phyloP scores from a whole-genome alignment of 148 eudicot genomes.

The Arbutus unedo region DNA sequence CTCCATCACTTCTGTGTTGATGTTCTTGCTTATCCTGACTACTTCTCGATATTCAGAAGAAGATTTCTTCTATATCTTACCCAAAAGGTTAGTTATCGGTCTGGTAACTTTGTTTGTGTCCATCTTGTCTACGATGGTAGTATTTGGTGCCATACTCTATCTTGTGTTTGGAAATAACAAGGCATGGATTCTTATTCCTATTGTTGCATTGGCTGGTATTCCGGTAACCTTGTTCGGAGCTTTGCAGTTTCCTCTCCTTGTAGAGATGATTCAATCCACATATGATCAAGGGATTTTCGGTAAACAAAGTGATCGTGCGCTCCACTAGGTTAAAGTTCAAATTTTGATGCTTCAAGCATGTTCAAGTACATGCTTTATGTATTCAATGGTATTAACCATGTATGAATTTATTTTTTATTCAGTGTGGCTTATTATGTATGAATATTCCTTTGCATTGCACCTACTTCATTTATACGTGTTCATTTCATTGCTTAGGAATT shows the following conservation, averaged over 20 bases:
- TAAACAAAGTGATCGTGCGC: background rate
- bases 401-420: background rate
- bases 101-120: background rate
- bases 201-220: background rate
- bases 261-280: background rate
- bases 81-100: background rate
- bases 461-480: background rate
- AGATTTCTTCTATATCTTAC: background rate
- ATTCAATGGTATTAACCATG: background rate
- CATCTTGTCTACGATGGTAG: background rate
- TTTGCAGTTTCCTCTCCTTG: background rate
- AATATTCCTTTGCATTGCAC: background rate
- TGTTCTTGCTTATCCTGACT: background rate
- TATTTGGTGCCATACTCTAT: background rate
- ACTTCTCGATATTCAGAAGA: background rate
- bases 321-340: background rate
- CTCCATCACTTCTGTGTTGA: background rate
- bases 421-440: no score
- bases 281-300: background rate
- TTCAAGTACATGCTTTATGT: background rate
- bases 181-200: background rate
- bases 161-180: background rate
- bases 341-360: background rate
- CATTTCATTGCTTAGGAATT: no score
- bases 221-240: background rate